Evolutionary conservation across 345 rosid species (phyloP), one percentile per base, ranked within the genome.

Genomic region (Populus pruinosa): DNA sequence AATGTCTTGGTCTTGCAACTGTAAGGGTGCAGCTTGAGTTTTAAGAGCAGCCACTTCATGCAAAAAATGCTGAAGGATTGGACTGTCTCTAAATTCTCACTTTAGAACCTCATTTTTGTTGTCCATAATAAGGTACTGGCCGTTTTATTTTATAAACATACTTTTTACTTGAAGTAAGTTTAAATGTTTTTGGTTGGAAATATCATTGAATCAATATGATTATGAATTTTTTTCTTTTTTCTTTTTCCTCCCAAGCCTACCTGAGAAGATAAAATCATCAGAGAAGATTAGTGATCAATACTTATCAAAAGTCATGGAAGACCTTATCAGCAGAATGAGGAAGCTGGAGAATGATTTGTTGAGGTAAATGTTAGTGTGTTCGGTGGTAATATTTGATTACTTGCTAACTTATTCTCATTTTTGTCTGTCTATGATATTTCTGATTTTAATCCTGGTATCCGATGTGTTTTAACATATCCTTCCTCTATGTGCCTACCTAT

Each of bases 231-330:
- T n/a, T n/a, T n/a, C n/a, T n/a, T n/a, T n/a, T n/a, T 41, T 41
- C 44, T 35, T 8, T 8, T 50, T 20, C 68, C 20, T 29, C 18
- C 31, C 77, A 66, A 92, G 96, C 81, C 39, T 64, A 65, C 79
- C 83, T 47, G 92, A 89, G 83, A 85, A 76, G 78, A 69, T 76
- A 43, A 77, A 81, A 79, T 65, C 61, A 73, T 78, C 87, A 10
- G 87, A 85, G 80, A 86, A 81, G 81, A 76, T 70, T 79, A 79
- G 86, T 74, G 86, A 90, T 69, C 86, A 87, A 63, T 85, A 83
- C 82, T 85, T 92, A 64, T 78, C 83, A 55, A 91, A 87, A 84
- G 88, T 87, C 76, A 87, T 91, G 80, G 97, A 92, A 81, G 91
- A 87, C 74, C 80, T 90, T 59, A 49, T 83, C 77, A 74, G 78